These are phyloP conservation scores for Protomyces macrosporus DNA, from an alignment of 1,139 yeast species.

Conservation along the genomic window DNA sequence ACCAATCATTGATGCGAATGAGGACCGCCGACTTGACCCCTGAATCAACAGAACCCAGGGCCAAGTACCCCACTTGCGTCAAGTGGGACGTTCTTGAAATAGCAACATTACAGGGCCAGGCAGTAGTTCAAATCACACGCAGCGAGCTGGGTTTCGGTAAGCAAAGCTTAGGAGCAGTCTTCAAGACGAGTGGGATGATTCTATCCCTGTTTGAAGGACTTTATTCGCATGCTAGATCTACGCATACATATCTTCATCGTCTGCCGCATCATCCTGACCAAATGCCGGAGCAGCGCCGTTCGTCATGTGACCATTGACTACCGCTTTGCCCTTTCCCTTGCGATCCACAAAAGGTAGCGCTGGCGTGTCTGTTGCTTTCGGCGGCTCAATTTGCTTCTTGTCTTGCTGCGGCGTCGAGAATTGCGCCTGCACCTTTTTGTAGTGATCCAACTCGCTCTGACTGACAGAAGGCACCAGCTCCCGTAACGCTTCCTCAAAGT, in stretches of 20 bases:
- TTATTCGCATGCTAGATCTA: background rate
- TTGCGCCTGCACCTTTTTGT: conserved; percentile 65
- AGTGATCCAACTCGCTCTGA: conserved; percentile 78
- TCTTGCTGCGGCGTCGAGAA: conserved; percentile 40
- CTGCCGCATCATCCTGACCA: conserved; percentile 1
- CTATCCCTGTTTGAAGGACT: too few species aligned
- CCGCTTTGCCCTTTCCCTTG: conserved; percentile 9
- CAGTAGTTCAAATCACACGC: too few species aligned
- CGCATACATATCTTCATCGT: conserved; percentile 21
- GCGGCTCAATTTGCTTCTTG: background rate
- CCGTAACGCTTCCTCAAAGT: conserved; percentile 66
- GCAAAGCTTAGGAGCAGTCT: too few species aligned
- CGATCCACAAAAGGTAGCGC: background rate
- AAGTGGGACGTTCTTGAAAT: too few species aligned
- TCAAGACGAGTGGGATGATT: too few species aligned
- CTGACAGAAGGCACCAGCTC: conserved; percentile 82
- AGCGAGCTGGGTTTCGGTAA: too few species aligned
- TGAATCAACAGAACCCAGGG: too few species aligned
- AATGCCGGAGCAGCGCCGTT: conserved; percentile 4
- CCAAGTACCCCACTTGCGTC: too few species aligned
- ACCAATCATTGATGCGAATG: too few species aligned
- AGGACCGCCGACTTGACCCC: too few species aligned
- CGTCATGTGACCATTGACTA: background rate
- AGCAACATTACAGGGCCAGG: too few species aligned
- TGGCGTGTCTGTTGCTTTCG: background rate